Evolutionary conservation across 2,329 filamentous ascomycete species (phyloP).

Genomic region (Xylogone sp.): DNA sequence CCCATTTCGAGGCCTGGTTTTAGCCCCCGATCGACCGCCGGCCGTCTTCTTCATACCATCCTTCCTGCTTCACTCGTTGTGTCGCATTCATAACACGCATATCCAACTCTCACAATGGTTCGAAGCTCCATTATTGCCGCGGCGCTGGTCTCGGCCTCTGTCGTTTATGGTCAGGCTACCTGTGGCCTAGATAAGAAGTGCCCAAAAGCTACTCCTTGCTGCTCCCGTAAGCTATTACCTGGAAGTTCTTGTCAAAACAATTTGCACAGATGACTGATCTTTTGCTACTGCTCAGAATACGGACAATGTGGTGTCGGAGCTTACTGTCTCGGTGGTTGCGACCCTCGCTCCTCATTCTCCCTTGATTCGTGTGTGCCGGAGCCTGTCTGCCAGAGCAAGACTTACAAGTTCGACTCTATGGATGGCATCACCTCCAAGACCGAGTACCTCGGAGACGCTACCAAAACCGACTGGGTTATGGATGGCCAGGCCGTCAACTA

Average conservation of each 20-base stretch:
- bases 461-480: conserved; percentile 80
- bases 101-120: conserved; percentile 22
- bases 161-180: conserved; percentile 13
- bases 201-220: conserved; percentile 70
- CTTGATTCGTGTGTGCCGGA: conserved; percentile 82
- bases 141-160: conserved; percentile 19
- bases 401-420: conserved; percentile 69
- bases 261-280: not conserved
- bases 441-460: conserved; percentile 82
- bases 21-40: not conserved
- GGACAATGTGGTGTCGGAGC: conserved; percentile 90
- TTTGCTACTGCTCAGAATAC: conserved; percentile 60
- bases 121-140: conserved; percentile 19
- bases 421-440: conserved; percentile 67
- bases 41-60: not conserved
- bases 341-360: conserved; percentile 77
- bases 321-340: conserved; percentile 94
- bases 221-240: conserved; percentile 61
- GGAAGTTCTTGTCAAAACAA: not conserved
- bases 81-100: not conserved
- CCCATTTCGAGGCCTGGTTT: not conserved
- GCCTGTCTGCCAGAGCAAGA: conserved; percentile 74
- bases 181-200: conserved; percentile 58
- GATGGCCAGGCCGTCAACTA: conserved; percentile 71
- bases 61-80: not conserved